A percentile compares a stretch with the other conserved stretches of the same genome.
phyloP scores from a whole-genome alignment of 2,329 filamentous ascomycete genomes.

The Paracamarosporium sp. region DNA sequence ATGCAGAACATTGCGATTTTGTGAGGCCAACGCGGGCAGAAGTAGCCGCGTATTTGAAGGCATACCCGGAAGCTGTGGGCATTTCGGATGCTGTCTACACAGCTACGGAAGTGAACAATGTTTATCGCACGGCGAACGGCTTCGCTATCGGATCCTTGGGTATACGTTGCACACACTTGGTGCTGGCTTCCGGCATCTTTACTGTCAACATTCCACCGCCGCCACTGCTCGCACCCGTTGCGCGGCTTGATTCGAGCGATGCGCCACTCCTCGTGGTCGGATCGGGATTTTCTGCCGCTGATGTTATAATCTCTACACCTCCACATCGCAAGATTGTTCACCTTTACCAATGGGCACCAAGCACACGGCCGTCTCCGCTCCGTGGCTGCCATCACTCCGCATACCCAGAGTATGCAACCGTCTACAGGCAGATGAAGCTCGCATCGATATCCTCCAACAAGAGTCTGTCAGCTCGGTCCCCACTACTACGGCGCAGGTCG shows the following conservation, averaged over 20 bases:
- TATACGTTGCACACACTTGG: conserved; percentile 62
- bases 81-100: conserved; percentile 58
- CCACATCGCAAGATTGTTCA: conserved; percentile 63
- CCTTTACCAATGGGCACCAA: conserved; percentile 66
- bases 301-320: conserved; percentile 64
- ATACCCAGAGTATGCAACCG: conserved; percentile 67
- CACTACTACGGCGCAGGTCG: conserved; percentile 43
- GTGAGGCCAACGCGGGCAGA: conserved; percentile 62
- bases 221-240: conserved; percentile 56
- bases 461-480: conserved; percentile 23
- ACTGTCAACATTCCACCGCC: conserved; percentile 60
- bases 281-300: conserved; percentile 68
- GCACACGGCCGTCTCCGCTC: conserved; percentile 62
- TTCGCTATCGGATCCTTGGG: conserved; percentile 60
- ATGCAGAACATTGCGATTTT: conserved; percentile 53
- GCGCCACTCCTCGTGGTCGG: conserved; percentile 63
- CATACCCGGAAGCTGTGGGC: conserved; percentile 61
- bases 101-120: conserved; percentile 48
- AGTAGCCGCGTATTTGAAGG: conserved; percentile 62
- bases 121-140: conserved; percentile 54
- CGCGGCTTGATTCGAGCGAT: conserved; percentile 29
- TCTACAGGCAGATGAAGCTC: conserved; percentile 67
- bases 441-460: conserved; percentile 43
- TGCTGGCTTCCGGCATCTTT: conserved; percentile 67
- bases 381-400: conserved; percentile 66